Conservation (phyloP, 768 basidiomycete species). For the Dendrothele bispora region DNA sequence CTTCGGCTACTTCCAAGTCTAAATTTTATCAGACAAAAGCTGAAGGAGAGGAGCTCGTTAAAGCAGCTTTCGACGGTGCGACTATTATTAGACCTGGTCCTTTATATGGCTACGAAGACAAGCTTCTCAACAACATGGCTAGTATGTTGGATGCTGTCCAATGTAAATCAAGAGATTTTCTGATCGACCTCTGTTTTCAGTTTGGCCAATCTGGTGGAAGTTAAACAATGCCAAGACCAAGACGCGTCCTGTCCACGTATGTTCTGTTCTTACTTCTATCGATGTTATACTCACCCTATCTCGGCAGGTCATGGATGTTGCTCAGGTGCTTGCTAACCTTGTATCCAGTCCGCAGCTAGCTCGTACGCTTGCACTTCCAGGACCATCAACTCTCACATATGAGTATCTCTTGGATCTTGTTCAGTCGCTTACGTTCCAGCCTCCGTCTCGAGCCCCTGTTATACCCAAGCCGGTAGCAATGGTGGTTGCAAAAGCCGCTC, state of each 20-base stretch:
- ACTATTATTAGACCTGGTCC: constrained; percentile 85
- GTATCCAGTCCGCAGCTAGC: constrained; percentile 60
- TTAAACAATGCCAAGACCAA: constrained; percentile 86
- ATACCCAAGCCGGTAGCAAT: constrained; percentile 75
- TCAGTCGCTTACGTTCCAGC: constrained; percentile 74
- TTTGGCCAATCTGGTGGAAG: constrained; percentile 92
- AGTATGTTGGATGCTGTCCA: constrained; percentile 49
- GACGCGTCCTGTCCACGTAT: constrained; percentile 89
- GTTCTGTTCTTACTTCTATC: constrained; percentile 18
- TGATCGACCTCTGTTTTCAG: constrained; percentile 38
- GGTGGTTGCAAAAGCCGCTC: constrained; percentile 56
- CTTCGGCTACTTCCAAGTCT: constrained; percentile 73
- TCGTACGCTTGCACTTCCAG: constrained; percentile 79
- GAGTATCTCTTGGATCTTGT: constrained; percentile 81
- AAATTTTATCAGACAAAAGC: constrained; percentile 88
- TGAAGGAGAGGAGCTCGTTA: constrained; percentile 86
- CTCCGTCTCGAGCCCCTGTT: constrained; percentile 68
- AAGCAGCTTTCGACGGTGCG: constrained; percentile 77
- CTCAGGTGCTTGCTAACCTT: constrained; percentile 84
- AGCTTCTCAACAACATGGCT: constrained; percentile 88
- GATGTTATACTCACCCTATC: constrained; percentile 13
- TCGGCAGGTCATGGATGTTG: constrained; percentile 85
- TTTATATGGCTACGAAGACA: constrained; percentile 96
- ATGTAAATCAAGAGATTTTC: constrained; percentile 6
- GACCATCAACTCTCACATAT: constrained; percentile 83